Base-by-base conservation (phyloP, 495 filamentous ascomycete genomes). In the Neurospora sp. region DNA sequence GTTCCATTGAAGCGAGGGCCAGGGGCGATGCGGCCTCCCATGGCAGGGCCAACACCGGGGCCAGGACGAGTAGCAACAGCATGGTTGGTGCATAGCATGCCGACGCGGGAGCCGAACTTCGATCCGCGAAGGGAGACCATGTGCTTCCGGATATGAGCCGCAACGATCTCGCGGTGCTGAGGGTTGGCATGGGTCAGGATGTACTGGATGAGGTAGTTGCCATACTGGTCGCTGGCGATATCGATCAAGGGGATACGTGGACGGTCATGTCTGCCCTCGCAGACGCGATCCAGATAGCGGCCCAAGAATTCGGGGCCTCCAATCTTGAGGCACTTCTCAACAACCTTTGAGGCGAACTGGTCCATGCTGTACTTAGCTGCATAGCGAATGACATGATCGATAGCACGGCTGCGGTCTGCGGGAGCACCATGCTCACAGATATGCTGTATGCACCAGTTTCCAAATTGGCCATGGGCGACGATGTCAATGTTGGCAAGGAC, bases 401-500 rank as follows among this genome's bases (percentile, higher is more conserved):
- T 90, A 37, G 96, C 96, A 75, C 93, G 90, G 82, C 90, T 96
- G 78, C 94, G 94, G 80, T 99, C 96, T 72, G 90, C 90, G 38
- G 94, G 93, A 73, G 91, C 90, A 44, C 96, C 96, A 80, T 99
- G 96, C 79, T 99, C 96, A 83, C 96, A 99, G 79, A 99, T 94
- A 82, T 99, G 96, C 81, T 99, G 96, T 76, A 99, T 98, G 82
- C 96, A 99, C 96, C 96, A 99, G 78, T 99, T 99, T 69, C 96
- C 96, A 79, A 98, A 99, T 78, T 99, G 96, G n/a, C 96, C 96
- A 81, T 97, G 96, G 65, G 96, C 91, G 77, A 99, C 93, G 70
- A 97, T 90, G 81, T 98, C 93, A 72, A 98, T 96, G 79, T 94
- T 97, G 41, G 86, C 90, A 38, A 99, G 86, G 8, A 99, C 96